phyloP scores from a whole-genome alignment of 129 eudicot species.

The Arctium minus region DNA sequence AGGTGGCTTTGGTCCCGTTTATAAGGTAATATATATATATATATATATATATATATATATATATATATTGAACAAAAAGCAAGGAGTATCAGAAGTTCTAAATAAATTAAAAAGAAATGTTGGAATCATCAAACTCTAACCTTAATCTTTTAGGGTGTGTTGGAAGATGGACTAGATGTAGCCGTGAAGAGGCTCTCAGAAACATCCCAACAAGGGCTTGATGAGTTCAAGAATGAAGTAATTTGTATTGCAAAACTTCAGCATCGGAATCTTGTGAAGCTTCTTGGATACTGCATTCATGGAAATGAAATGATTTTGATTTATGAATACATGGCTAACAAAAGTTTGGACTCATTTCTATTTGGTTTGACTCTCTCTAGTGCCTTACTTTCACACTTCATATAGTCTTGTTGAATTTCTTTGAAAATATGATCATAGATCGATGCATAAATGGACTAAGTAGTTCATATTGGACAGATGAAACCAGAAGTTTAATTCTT shows the following conservation, averaged over 20 bases:
- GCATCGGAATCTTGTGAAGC: slow-evolving; percentile 40
- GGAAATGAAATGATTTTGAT: slow-evolving; percentile 25
- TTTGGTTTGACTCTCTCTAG: slow-evolving; percentile 11
- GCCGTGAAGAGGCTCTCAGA: slow-evolving; percentile 25
- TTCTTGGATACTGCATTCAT: slow-evolving; percentile 34
- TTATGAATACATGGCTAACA: slow-evolving; percentile 27
- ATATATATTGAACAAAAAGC: neutral
- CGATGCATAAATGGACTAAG: neutral
- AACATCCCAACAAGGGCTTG: slow-evolving; percentile 17
- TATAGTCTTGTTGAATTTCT: neutral
- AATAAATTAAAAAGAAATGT: neutral
- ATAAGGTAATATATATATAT: slow-evolving; percentile 25
- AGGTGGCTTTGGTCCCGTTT: slow-evolving; percentile 31
- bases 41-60: too few species aligned
- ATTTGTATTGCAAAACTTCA: slow-evolving; percentile 29
- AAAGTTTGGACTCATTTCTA: slow-evolving; percentile 18
- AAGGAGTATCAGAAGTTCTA: neutral
- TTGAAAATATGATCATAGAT: too few species aligned
- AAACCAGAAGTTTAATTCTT: slow-evolving; percentile 8
- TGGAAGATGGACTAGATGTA: slow-evolving; percentile 8
- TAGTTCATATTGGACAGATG: slow-evolving; percentile 5
- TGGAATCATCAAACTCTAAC: neutral
- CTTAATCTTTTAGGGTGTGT: slow-evolving; percentile 7
- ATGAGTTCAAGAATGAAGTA: slow-evolving; percentile 24
- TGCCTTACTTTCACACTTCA: neutral